Evolutionary conservation across 2,329 filamentous ascomycete genomes (phyloP).

Genomic region (Stagonosporopsis vannaccii): DNA sequence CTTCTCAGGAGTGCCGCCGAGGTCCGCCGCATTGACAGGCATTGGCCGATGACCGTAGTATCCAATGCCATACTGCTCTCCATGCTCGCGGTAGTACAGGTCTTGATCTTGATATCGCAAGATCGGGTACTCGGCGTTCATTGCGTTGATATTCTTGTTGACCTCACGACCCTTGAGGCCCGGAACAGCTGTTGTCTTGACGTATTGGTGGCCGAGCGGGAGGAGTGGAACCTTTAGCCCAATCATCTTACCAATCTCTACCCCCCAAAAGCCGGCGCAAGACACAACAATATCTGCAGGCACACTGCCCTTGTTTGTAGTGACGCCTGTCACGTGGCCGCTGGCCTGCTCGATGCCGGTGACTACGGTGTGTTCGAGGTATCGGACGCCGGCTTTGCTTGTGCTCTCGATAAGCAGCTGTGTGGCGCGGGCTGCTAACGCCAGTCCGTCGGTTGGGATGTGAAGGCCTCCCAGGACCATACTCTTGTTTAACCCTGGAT

Average conservation of each 20-base stretch:
- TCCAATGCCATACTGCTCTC: constrained; percentile 68
- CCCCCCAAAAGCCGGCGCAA: constrained; percentile 72
- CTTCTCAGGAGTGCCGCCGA: constrained; percentile 61
- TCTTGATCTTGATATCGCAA: constrained; percentile 69
- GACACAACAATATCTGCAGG: constrained; percentile 68
- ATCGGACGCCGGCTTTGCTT: constrained; percentile 64
- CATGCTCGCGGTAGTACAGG: constrained; percentile 71
- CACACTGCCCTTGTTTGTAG: constrained; percentile 57
- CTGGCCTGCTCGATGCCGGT: constrained; percentile 62
- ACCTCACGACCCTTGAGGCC: constrained; percentile 52
- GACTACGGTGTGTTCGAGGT: constrained; percentile 64
- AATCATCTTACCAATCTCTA: constrained; percentile 69
- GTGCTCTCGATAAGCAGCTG: constrained; percentile 68
- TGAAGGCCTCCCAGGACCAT: constrained; percentile 66
- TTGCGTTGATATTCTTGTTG: constrained; percentile 55
- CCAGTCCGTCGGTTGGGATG: constrained; percentile 68
- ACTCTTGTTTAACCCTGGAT: constrained; percentile 63
- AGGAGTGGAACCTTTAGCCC: constrained; percentile 65
- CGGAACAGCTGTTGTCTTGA: constrained; percentile 64
- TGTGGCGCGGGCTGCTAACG: constrained; percentile 67
- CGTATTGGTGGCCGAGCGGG: constrained; percentile 70
- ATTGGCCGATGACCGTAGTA: constrained; percentile 70
- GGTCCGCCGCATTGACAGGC: constrained; percentile 63
- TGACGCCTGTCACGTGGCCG: constrained; percentile 64
- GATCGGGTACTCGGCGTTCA: constrained; percentile 62